A percentile compares a stretch with the other conserved stretches of the same genome.
These are phyloP conservation scores for Epichloe scottii DNA, from an alignment of 2,329 filamentous ascomycete species.

Conservation along the genomic window DNA sequence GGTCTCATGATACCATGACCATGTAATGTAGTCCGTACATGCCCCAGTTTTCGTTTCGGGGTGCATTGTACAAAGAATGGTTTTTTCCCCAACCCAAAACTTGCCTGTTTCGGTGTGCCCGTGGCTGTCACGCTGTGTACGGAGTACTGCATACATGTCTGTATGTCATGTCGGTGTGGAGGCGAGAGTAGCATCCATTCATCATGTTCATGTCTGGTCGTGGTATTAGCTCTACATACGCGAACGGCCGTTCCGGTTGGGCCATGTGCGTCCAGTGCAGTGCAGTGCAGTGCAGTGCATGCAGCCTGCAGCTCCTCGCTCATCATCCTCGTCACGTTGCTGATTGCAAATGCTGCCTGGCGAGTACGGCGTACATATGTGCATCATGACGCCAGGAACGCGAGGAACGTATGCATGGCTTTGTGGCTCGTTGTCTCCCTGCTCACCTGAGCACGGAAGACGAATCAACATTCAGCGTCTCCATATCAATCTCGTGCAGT, in stretches of 20 bases:
- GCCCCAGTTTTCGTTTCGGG: no score
- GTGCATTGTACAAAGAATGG: no score
- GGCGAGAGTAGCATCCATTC: no score
- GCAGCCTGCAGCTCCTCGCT: constrained; percentile 1
- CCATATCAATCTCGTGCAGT: neutral
- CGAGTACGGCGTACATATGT: no score
- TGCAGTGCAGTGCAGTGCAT: neutral
- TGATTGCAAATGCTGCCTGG: neutral
- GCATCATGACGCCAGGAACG: neutral
- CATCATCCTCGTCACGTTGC: constrained; percentile 3
- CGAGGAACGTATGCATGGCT: neutral
- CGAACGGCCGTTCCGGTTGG: neutral
- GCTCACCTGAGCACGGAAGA: neutral
- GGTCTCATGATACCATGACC: no score
- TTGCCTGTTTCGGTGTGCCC: no score
- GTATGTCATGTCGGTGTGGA: neutral
- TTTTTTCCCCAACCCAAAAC: no score
- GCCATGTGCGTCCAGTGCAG: neutral
- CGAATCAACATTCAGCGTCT: neutral
- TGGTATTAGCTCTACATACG: no score
- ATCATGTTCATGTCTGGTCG: no score
- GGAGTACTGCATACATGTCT: neutral
- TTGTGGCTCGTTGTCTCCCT: neutral
- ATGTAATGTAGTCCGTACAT: no score
- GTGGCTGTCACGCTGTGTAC: neutral